phyloP scores from a whole-genome alignment of 768 basidiomycete genomes.

The Gautieria morchelliformis region DNA sequence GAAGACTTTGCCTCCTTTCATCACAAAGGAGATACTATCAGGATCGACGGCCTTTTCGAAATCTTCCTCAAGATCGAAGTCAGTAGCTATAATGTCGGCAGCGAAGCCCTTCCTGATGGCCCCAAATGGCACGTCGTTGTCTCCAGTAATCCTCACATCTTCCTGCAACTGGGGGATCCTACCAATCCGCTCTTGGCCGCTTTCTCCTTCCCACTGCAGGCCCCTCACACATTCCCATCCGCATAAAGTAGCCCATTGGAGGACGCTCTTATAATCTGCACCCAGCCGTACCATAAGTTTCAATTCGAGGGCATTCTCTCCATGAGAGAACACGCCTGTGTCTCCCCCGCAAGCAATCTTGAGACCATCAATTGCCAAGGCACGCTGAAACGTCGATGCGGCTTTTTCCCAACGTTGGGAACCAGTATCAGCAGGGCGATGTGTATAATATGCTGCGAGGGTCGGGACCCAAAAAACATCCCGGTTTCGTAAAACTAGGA shows the following conservation, averaged over 20 bases:
- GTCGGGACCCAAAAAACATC: conserved; percentile 49
- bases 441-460: conserved; percentile 38
- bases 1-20: conserved; percentile 45
- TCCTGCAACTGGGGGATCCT: conserved; percentile 19
- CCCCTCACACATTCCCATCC: conserved; percentile 49
- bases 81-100: conserved; percentile 36
- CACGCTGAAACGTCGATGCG: conserved; percentile 33
- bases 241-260: conserved; percentile 50
- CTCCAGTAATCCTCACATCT: conserved; percentile 26
- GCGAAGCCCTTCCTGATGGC: conserved; percentile 44
- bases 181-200: conserved; percentile 18
- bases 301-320: conserved; percentile 52
- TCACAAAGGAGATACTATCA: conserved; percentile 41
- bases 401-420: conserved; percentile 30
- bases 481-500: conserved; percentile 10
- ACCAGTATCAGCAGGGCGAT: not conserved
- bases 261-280: conserved; percentile 39
- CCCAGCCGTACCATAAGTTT: conserved; percentile 49
- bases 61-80: conserved; percentile 27
- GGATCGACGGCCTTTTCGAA: conserved; percentile 38
- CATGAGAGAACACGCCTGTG: conserved; percentile 55
- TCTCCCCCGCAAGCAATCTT: conserved; percentile 55
- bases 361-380: conserved; percentile 32
- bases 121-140: conserved; percentile 49
- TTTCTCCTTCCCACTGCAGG: conserved; percentile 33